A percentile compares a stretch with the other conserved stretches of the same genome.
These are phyloP conservation scores for Zasmidium citrigriseum DNA, from an alignment of 2,329 filamentous ascomycete species.

Conservation along the genomic window DNA sequence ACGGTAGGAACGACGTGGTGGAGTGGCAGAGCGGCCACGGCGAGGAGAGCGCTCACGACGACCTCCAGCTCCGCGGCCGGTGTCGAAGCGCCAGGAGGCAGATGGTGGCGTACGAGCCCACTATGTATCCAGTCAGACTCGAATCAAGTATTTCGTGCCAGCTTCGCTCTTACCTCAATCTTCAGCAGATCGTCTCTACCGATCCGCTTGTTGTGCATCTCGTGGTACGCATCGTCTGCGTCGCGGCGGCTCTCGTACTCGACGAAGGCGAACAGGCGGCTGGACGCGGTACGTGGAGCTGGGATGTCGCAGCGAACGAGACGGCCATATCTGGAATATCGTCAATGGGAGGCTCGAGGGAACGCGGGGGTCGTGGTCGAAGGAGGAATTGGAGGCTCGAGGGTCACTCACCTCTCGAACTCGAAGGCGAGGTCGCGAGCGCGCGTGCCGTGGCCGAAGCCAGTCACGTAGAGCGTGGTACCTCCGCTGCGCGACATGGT, in stretches of 20 bases:
- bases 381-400: slow-evolving; percentile 1
- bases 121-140: slow-evolving; percentile 52
- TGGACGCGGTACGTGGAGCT: slow-evolving; percentile 87
- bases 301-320: slow-evolving; percentile 98
- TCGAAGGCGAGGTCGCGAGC: slow-evolving; percentile 99
- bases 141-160: background rate
- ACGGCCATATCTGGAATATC: slow-evolving; percentile 78
- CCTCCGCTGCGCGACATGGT: slow-evolving; percentile 84
- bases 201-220: slow-evolving; percentile 99
- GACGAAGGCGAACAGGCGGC: slow-evolving; percentile 98
- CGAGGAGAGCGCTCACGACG: slow-evolving; percentile 42
- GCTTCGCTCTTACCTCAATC: slow-evolving; percentile 75
- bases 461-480: slow-evolving; percentile 96
- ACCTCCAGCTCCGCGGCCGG: slow-evolving; percentile 70
- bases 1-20: slow-evolving; percentile 66
- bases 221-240: slow-evolving; percentile 97
- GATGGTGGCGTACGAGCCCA: slow-evolving; percentile 98
- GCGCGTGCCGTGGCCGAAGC: slow-evolving; percentile 98
- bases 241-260: slow-evolving; percentile 98
- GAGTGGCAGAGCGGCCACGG: slow-evolving; percentile 51
- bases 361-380: background rate
- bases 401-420: slow-evolving; percentile 97
- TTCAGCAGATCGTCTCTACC: slow-evolving; percentile 94
- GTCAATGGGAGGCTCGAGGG: slow-evolving; percentile 37
- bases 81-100: slow-evolving; percentile 97